phyloP scores from a whole-genome alignment of 208 protist species.

The Crithidia brevicula region DNA sequence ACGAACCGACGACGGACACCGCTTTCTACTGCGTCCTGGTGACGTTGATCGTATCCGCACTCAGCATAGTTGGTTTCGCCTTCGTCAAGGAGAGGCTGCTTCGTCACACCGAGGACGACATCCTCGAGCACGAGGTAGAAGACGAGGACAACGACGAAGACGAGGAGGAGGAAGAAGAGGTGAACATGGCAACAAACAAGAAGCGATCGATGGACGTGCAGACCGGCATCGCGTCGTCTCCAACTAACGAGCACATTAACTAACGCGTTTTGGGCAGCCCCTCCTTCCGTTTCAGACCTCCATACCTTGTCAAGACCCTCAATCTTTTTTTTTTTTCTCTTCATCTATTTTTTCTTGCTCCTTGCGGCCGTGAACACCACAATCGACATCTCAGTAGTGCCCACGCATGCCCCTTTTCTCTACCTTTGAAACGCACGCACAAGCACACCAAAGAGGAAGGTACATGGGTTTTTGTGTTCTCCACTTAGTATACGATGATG shows the following conservation, averaged over 20 bases:
- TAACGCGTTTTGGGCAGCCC: neutral
- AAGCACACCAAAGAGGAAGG: too few relatives aligned
- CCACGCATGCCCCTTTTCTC: too few relatives aligned
- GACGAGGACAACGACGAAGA: neutral
- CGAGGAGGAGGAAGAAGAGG: neutral
- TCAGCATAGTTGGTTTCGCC: slow-evolving; percentile 21
- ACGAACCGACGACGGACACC: slow-evolving; percentile 28
- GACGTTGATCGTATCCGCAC: slow-evolving; percentile 18
- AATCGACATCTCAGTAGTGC: too few relatives aligned
- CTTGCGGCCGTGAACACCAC: too few relatives aligned
- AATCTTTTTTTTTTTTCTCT: slow-evolving; percentile 12
- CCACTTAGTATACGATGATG: too few relatives aligned
- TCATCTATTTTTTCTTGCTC: slow-evolving; percentile 3
- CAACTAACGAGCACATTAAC: neutral
- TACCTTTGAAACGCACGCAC: too few relatives aligned
- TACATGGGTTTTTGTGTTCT: too few relatives aligned
- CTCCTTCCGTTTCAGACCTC: too few relatives aligned
- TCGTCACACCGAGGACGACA: slow-evolving; percentile 19
- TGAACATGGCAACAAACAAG: neutral
- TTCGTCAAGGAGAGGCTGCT: slow-evolving; percentile 41
- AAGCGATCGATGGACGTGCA: neutral
- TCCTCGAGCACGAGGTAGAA: neutral
- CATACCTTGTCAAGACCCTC: too few relatives aligned
- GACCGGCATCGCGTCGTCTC: slow-evolving; percentile 3
- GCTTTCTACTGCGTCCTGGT: slow-evolving; percentile 40